phyloP scores from a whole-genome alignment of 2,329 filamentous ascomycete genomes.

The Rutstroemia sp. region DNA sequence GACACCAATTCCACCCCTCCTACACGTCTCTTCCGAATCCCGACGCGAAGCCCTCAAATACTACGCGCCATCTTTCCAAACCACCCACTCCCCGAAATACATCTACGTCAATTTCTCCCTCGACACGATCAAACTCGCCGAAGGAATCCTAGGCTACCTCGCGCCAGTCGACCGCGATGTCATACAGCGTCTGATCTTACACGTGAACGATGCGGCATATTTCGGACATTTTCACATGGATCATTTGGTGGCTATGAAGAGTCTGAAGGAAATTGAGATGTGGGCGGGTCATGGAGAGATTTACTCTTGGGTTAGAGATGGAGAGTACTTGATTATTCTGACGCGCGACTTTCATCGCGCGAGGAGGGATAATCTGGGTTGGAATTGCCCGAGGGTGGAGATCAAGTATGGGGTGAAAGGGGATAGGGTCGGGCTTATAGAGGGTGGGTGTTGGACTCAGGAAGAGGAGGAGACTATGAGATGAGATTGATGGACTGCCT shows the following conservation, averaged over 20 bases:
- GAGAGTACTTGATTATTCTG: constrained; percentile 10
- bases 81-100: constrained; percentile 6
- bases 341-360: constrained; percentile 16
- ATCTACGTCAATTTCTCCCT: constrained; percentile 18
- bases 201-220: constrained; percentile 20
- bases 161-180: constrained; percentile 5
- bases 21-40: constrained; percentile 28
- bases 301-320: constrained; percentile 6
- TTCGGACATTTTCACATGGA: constrained; percentile 25
- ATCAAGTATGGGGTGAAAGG: constrained; percentile 16
- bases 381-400: constrained; percentile 21
- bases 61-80: constrained; percentile 16
- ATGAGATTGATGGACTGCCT: not conserved
- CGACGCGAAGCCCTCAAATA: constrained; percentile 20
- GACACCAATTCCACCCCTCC: constrained; percentile 20
- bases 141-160: constrained; percentile 19
- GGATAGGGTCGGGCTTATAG: constrained; percentile 12
- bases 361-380: constrained; percentile 16
- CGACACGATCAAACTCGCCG: constrained; percentile 19
- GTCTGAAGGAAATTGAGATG: constrained; percentile 19
- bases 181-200: constrained; percentile 17
- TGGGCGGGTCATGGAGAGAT: not conserved
- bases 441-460: constrained; percentile 11
- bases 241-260: constrained; percentile 18
- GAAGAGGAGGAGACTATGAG: not conserved